Evolutionary conservation across 306 rosid genomes (phyloP), one percentile per base, ranked within the genome.

Genomic region (Quercus wislizeni): DNA sequence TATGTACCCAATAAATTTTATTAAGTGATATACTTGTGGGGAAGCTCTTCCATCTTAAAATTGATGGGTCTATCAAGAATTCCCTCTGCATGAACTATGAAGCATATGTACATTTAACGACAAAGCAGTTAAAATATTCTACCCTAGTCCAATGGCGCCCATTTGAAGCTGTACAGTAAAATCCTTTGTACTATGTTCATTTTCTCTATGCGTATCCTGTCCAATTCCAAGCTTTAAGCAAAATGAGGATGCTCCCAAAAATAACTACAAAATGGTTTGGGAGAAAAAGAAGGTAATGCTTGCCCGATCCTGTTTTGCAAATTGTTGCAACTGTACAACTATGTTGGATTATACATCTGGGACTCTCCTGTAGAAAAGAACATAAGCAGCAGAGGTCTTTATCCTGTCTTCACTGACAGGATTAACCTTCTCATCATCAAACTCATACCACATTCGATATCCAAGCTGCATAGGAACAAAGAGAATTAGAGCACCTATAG

Each of bases 361-460:
- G 65, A 86, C 82, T 88, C 91, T 92, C 79, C 83, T 82, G 86
- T 94, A 94, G 87, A 92, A 92, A 81, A 94, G 96, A 79, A 94
- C 92, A 80, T 94, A 92, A 2, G 98, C 98, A 58, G 97, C 94
- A 21, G 92, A 64, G 43, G 92, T 87, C 84, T 88, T 90, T 41
- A 91, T 76, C 67, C 41, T 72, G 19, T 90, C 94, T 63, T 86
- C 88, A 4, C 61, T 33, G n/a, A 82, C 80, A 28, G 84, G 73
- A 54, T 43, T 35, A 81, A 92, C 98, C 80, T 87, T 86, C 56
- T 78, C 88, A 77, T 94, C 98, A 74, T 94, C 93, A 65, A 94
- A 94, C 83, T 90, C 97, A 13, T 84, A 90, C 97, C 98, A 92
- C 64, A 19, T 77, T 23, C 83, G 88, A 18, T 75, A 43, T 56